phyloP scores from a whole-genome alignment of 2,329 filamentous ascomycete species.

The Falciphora oryzae region DNA sequence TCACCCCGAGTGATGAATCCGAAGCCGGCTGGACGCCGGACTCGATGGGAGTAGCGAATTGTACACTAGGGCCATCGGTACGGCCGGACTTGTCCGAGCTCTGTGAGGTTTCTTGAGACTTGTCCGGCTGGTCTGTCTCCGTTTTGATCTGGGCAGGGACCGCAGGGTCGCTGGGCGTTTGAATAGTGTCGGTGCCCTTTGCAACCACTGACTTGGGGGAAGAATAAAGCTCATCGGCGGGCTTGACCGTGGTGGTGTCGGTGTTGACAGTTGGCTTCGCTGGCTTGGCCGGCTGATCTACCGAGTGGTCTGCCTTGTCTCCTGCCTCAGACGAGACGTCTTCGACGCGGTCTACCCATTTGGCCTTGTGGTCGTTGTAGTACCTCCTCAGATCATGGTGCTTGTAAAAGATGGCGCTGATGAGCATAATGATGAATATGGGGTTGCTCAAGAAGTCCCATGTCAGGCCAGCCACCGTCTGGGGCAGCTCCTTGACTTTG shows the following conservation, averaged over 20 bases:
- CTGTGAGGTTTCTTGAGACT: neutral
- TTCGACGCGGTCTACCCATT: conserved; percentile 8
- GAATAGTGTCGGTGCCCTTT: neutral
- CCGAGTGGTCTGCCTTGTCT: neutral
- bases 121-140: neutral
- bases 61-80: neutral
- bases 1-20: conserved; percentile 9
- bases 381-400: conserved; percentile 22
- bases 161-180: neutral
- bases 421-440: conserved; percentile 39
- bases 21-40: neutral
- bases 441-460: conserved; percentile 53
- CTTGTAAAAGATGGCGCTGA: conserved; percentile 37
- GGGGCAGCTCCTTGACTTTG: conserved; percentile 44
- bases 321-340: neutral
- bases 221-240: no score
- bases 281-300: neutral
- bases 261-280: neutral
- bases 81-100: neutral
- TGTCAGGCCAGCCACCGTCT: conserved; percentile 42
- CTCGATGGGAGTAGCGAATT: neutral
- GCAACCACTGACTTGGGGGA: no score
- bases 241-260: neutral
- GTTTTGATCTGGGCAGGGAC: neutral
- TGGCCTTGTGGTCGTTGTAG: conserved; percentile 15